A percentile compares a stretch with the other conserved stretches of the same genome.
Evolutionary conservation across 768 basidiomycete species (phyloP).

Genomic region (Amanita fuliginea): DNA sequence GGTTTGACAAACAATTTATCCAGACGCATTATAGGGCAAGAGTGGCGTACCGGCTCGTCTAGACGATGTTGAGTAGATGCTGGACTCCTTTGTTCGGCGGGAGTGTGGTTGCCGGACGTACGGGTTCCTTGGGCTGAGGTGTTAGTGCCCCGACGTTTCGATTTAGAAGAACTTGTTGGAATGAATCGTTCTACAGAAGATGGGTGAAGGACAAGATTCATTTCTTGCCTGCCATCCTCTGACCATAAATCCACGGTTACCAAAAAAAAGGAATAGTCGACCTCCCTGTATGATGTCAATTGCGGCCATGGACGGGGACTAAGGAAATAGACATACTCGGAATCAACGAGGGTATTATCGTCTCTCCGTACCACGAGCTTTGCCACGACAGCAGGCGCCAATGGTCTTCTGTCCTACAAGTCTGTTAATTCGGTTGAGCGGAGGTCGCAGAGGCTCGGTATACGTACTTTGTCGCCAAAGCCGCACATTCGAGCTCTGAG

Average conservation of each 20-base stretch:
- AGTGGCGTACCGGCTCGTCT: conserved; percentile 33
- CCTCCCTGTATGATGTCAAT: conserved; percentile 38
- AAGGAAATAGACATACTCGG: conserved; percentile 46
- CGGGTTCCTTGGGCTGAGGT: conserved; percentile 22
- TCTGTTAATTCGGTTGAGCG: conserved; percentile 8
- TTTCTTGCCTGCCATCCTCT: conserved; percentile 67
- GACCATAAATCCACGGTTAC: conserved; percentile 94
- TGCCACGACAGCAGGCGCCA: conserved; percentile 84
- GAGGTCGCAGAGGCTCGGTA: conserved; percentile 7
- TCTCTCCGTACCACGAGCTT: conserved; percentile 69
- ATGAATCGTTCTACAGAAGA: conserved; percentile 68
- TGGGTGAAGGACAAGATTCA: conserved; percentile 85
- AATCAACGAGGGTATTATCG: conserved; percentile 57
- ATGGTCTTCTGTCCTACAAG: conserved; percentile 76
- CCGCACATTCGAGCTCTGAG: conserved; percentile 91
- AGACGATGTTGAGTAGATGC: conserved; percentile 32
- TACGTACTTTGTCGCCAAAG: conserved; percentile 82
- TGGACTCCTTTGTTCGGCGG: conserved; percentile 35
- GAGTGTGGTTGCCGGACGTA: conserved; percentile 33
- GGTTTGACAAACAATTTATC: neutral
- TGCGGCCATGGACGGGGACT: neutral
- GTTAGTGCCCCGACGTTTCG: conserved; percentile 30
- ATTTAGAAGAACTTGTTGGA: conserved; percentile 33
- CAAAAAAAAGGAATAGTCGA: conserved; percentile 82
- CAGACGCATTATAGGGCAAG: neutral